Percentiles rank a stretch among this genome's conserved stretches.
Evolutionary conservation across 83 land plant species (phyloP).

Genomic region (Diphasiastrum complanatum): DNA sequence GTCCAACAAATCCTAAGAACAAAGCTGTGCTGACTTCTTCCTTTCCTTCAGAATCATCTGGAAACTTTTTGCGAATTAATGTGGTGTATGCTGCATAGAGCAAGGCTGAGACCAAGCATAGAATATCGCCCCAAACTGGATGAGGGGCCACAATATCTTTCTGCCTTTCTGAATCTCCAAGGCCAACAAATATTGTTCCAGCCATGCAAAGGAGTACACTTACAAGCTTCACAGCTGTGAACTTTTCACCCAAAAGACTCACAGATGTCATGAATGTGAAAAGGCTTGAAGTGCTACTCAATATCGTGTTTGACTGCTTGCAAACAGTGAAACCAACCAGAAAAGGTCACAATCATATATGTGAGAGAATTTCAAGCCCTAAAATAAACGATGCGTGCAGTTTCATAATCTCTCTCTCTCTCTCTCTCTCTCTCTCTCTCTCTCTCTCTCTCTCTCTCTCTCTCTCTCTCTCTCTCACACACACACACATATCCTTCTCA

Average conservation of each 20-base stretch:
- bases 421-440: no score
- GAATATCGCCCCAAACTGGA: slow-evolving; percentile 70
- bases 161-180: slow-evolving; percentile 51
- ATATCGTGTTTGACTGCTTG: slow-evolving; percentile 88
- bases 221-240: slow-evolving; percentile 69
- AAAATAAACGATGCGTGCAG: neutral
- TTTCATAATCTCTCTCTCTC: no score
- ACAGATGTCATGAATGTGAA: slow-evolving; percentile 85
- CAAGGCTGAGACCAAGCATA: slow-evolving; percentile 64
- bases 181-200: slow-evolving; percentile 77
- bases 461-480: no score
- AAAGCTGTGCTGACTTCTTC: slow-evolving; percentile 74
- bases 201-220: slow-evolving; percentile 95
- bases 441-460: no score
- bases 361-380: slow-evolving; percentile 2
- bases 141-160: slow-evolving; percentile 40
- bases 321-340: neutral
- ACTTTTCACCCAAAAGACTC: slow-evolving; percentile 63
- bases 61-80: slow-evolving; percentile 67
- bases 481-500: no score
- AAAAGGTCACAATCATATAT: slow-evolving; percentile 8
- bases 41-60: slow-evolving; percentile 60
- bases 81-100: slow-evolving; percentile 80
- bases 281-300: slow-evolving; percentile 88
- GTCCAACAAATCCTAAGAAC: slow-evolving; percentile 82